phyloP scores from a whole-genome alignment of 768 basidiomycete species.

The Trametes cingulata region DNA sequence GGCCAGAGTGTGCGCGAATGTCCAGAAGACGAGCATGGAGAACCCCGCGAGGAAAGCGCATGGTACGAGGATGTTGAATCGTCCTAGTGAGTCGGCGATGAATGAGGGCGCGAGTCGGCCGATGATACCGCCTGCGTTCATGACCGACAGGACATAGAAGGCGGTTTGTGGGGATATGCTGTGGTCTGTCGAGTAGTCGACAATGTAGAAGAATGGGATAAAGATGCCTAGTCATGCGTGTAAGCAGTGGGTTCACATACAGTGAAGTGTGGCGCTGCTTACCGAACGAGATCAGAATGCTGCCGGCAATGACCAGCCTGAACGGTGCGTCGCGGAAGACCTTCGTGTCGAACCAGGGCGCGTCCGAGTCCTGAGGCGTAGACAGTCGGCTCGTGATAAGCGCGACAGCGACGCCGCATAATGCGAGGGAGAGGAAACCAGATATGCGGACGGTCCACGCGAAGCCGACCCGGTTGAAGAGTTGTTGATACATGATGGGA shows the following conservation, averaged over 20 bases:
- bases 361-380: slow-evolving; percentile 17
- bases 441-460: slow-evolving; percentile 63
- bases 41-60: slow-evolving; percentile 64
- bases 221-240: slow-evolving; percentile 52
- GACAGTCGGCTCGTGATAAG: slow-evolving; percentile 43
- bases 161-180: slow-evolving; percentile 40
- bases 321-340: slow-evolving; percentile 52
- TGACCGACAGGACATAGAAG: slow-evolving; percentile 60
- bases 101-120: slow-evolving; percentile 67
- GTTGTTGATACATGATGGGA: slow-evolving; percentile 60
- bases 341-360: slow-evolving; percentile 27
- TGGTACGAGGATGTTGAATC: slow-evolving; percentile 67
- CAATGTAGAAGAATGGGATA: slow-evolving; percentile 72
- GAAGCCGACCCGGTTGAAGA: slow-evolving; percentile 59
- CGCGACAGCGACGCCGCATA: slow-evolving; percentile 48
- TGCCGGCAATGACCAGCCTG: slow-evolving; percentile 52
- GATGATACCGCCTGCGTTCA: slow-evolving; percentile 68
- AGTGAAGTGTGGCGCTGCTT: slow-evolving; percentile 22
- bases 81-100: slow-evolving; percentile 63
- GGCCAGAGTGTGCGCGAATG: slow-evolving; percentile 42
- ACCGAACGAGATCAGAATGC: slow-evolving; percentile 64
- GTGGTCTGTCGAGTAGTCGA: slow-evolving; percentile 52
- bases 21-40: slow-evolving; percentile 60
- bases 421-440: slow-evolving; percentile 49
- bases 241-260: not conserved